Percentiles rank a stretch among this genome's conserved stretches.
These are phyloP conservation scores for Aureobasidium mangrovei DNA, from an alignment of 2,329 filamentous ascomycete species.

Conservation along the genomic window DNA sequence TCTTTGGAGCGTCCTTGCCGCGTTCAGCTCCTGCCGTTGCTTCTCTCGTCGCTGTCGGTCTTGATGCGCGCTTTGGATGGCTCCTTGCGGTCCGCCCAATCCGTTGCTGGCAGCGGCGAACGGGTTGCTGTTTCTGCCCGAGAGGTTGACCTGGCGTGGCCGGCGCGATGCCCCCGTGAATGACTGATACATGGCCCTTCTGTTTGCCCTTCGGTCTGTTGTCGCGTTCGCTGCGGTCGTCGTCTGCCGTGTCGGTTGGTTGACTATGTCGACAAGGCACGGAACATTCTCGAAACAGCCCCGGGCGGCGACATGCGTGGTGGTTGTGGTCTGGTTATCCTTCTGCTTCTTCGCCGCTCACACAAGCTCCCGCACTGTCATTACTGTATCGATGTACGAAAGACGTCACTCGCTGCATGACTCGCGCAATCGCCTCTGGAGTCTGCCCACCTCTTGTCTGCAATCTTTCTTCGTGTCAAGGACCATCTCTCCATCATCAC, in stretches of 20 bases:
- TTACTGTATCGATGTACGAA: conserved; percentile 11
- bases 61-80: conserved; percentile 77
- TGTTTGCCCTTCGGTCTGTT: background rate
- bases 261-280: background rate
- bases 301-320: no score
- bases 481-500: no score
- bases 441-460: background rate
- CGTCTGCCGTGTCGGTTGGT: background rate
- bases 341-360: background rate
- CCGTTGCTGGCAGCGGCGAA: conserved; percentile 54
- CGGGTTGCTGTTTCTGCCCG: conserved; percentile 72
- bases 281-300: conserved; percentile 1
- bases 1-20: conserved; percentile 65
- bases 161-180: conserved; percentile 84
- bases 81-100: conserved; percentile 58
- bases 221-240: background rate
- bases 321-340: background rate
- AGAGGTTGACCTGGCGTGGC: conserved; percentile 87
- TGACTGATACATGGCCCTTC: conserved; percentile 65
- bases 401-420: conserved; percentile 7
- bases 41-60: conserved; percentile 72
- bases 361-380: background rate
- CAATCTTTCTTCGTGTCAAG: background rate
- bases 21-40: conserved; percentile 68
- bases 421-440: background rate